A percentile compares a stretch with the other conserved stretches of the same genome.
These are phyloP conservation scores for Lactifluus subvellereus DNA, from an alignment of 768 basidiomycete species.

Conservation along the genomic window DNA sequence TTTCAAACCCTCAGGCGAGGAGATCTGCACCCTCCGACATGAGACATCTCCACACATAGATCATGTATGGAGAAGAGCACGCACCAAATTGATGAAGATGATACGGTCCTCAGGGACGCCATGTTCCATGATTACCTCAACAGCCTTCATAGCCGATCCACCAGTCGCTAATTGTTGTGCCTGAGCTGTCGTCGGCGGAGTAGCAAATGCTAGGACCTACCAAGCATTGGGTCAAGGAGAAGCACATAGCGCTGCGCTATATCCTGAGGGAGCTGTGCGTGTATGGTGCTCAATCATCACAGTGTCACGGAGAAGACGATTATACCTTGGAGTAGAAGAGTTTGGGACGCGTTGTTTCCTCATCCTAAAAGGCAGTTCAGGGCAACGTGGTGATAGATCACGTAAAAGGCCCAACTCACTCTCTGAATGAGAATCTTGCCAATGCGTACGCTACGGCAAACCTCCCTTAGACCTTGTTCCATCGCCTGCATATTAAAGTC, in stretches of 20 bases:
- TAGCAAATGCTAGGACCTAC: conserved; percentile 38
- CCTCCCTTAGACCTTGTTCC: conserved; percentile 95
- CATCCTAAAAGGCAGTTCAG: conserved; percentile 53
- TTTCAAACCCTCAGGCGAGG: conserved; percentile 83
- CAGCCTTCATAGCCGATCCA: conserved; percentile 95
- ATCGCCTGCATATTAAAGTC: conserved; percentile 57
- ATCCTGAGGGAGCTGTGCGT: conserved; percentile 77
- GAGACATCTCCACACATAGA: background rate
- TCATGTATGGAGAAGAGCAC: conserved; percentile 26
- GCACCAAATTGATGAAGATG: conserved; percentile 87
- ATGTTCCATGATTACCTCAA: conserved; percentile 87
- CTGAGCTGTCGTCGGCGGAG: conserved; percentile 22
- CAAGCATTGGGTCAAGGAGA: conserved; percentile 96
- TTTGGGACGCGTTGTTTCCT: conserved; percentile 89
- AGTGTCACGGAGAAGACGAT: background rate
- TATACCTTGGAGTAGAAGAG: conserved; percentile 83
- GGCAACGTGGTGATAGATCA: background rate
- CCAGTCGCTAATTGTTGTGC: conserved; percentile 63
- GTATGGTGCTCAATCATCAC: background rate
- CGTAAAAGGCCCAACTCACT: conserved; percentile 39
- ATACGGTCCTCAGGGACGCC: conserved; percentile 93
- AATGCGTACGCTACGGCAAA: conserved; percentile 89
- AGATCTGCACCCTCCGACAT: conserved; percentile 48
- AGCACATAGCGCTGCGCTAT: conserved; percentile 89
- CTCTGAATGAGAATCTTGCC: conserved; percentile 98